Evolutionary conservation across 305 asterid genomes (phyloP).

Genomic region (Fraxinus paxiana): DNA sequence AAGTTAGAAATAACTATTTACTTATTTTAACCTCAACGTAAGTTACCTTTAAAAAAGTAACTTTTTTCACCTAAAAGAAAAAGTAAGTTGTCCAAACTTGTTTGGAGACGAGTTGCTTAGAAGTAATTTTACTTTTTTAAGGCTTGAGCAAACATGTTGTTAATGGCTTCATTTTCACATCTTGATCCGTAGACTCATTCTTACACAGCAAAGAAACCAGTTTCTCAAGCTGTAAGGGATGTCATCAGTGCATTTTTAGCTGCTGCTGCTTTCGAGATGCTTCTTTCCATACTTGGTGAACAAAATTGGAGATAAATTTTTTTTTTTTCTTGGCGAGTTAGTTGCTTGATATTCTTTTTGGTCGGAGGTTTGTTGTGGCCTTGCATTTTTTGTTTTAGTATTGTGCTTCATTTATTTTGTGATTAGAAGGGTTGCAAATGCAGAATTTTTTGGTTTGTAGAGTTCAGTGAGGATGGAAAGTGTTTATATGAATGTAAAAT

Average conservation of each 20-base stretch:
- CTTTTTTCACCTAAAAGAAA: neutral
- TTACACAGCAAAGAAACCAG: conserved; percentile 22
- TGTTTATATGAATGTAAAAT: neutral
- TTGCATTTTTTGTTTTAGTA: neutral
- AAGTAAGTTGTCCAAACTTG: neutral
- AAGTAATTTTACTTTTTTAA: neutral
- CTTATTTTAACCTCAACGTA: neutral
- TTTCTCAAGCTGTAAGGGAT: conserved; percentile 32
- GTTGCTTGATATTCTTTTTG: conserved; percentile 45
- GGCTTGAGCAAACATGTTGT: neutral
- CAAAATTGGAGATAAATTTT: conserved; percentile 15
- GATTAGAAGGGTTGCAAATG: neutral
- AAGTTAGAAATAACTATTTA: neutral
- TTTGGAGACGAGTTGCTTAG: neutral
- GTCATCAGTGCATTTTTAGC: conserved; percentile 52
- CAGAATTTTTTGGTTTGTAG: neutral
- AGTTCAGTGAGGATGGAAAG: neutral
- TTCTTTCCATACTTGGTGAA: conserved; percentile 23
- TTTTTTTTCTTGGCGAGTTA: conserved; percentile 20
- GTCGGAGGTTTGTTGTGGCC: conserved; percentile 8
- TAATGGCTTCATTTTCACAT: conserved; percentile 3
- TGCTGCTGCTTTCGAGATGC: conserved; percentile 49
- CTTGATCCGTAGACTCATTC: conserved; percentile 16
- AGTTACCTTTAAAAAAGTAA: neutral
- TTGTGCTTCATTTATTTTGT: neutral